Percentiles rank a stretch among this genome's conserved stretches.
These are phyloP conservation scores for Boletus pseudopeckii DNA, from an alignment of 768 basidiomycete genomes.

Conservation along the genomic window DNA sequence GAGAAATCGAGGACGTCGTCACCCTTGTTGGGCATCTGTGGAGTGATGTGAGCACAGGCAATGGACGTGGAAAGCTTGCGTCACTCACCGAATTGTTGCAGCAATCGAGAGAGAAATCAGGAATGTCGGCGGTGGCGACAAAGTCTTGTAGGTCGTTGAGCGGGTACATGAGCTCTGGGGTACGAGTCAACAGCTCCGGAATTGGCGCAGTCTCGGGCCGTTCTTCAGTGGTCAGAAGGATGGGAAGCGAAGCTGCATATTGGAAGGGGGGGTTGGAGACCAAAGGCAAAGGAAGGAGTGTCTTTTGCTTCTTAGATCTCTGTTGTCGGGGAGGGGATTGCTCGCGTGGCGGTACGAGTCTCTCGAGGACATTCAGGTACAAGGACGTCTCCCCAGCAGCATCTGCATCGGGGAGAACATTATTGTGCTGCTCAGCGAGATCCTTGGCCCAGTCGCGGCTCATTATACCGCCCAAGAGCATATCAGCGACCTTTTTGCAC, in stretches of 20 bases:
- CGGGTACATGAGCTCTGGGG: conserved; percentile 22
- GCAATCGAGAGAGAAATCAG: conserved; percentile 30
- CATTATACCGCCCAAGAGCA: conserved; percentile 35
- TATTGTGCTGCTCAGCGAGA: conserved; percentile 9
- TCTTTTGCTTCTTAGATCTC: conserved; percentile 7
- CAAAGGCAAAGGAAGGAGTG: not conserved
- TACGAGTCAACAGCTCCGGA: not conserved
- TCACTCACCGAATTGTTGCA: conserved; percentile 19
- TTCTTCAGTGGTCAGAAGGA: not conserved
- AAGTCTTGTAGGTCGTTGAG: conserved; percentile 19
- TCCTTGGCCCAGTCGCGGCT: conserved; percentile 28
- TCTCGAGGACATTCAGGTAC: conserved; percentile 6
- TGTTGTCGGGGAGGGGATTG: conserved; percentile 4
- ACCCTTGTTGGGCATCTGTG: conserved; percentile 7
- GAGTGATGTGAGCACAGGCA: conserved; percentile 6
- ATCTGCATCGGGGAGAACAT: not conserved
- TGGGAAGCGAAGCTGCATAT: not conserved
- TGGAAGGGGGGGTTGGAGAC: not conserved
- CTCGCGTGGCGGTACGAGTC: not conserved
- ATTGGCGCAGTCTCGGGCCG: conserved; percentile 1
- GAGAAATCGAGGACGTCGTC: not conserved
- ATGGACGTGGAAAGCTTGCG: not conserved
- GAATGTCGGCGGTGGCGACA: conserved; percentile 36
- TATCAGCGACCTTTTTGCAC: conserved; percentile 37
- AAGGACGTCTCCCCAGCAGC: not conserved